phyloP scores from a whole-genome alignment of 1,284 basidiomycete species.

The Ustilago vetiveriae region DNA sequence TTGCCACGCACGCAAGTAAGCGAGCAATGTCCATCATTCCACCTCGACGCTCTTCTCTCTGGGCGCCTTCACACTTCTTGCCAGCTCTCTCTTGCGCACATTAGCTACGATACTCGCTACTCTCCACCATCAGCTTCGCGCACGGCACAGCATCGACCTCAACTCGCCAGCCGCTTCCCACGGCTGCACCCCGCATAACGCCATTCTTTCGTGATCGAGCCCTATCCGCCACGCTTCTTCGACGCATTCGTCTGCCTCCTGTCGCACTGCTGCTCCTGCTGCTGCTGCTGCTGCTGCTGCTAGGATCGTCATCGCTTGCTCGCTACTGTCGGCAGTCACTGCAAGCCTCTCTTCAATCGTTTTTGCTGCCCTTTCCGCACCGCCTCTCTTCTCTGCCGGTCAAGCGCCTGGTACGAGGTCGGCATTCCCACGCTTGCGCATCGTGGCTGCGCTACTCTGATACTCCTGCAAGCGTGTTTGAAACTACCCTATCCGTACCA shows the following conservation, averaged over 20 bases:
- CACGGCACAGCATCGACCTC: constrained; percentile 1
- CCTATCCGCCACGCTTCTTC: neutral
- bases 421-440: constrained; percentile 12
- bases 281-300: neutral
- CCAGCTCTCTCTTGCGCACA: too few relatives aligned
- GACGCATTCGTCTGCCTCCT: constrained; percentile 15
- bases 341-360: neutral
- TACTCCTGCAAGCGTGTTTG: too few relatives aligned
- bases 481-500: too few relatives aligned
- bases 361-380: constrained; percentile 10
- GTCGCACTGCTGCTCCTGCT: too few relatives aligned
- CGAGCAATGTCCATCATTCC: too few relatives aligned
- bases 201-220: constrained; percentile 36
- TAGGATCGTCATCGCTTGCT: constrained; percentile 3
- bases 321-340: too few relatives aligned
- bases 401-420: neutral
- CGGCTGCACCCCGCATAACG: constrained; percentile 31
- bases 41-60: too few relatives aligned
- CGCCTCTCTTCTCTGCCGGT: constrained; percentile 2
- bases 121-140: constrained; percentile 1
- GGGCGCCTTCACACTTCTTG: too few relatives aligned
- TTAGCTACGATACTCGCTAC: constrained; percentile 4
- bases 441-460: neutral
- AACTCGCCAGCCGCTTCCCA: neutral
- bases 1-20: too few relatives aligned